phyloP scores from a whole-genome alignment of 2,329 filamentous ascomycete species.

The Aspergillus udagawae region DNA sequence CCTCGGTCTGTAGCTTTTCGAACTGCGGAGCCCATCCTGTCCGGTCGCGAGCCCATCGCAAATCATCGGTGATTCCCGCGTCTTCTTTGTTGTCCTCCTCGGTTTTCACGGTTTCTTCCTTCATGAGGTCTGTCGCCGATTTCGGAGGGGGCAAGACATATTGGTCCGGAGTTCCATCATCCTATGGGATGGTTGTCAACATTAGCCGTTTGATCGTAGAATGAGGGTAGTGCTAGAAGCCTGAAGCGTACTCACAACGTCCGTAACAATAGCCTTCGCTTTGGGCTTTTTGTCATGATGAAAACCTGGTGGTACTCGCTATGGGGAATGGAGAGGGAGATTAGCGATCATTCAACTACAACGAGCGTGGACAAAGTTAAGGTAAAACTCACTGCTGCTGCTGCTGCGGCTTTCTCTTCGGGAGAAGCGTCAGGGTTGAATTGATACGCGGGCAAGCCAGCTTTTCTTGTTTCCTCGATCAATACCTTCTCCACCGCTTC shows the following conservation, averaged over 20 bases:
- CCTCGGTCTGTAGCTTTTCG: constrained; percentile 55
- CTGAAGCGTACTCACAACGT: constrained; percentile 51
- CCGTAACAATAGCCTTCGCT: constrained; percentile 61
- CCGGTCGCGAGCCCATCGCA: constrained; percentile 53
- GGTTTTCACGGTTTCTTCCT: constrained; percentile 54
- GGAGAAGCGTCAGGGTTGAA: constrained; percentile 83
- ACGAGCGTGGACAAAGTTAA: background rate
- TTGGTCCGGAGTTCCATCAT: constrained; percentile 63
- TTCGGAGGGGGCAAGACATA: constrained; percentile 75
- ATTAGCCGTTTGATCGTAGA: background rate
- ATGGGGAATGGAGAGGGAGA: constrained; percentile 7
- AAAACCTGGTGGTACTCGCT: constrained; percentile 64
- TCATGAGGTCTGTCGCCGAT: constrained; percentile 47
- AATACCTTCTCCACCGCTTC: constrained; percentile 70
- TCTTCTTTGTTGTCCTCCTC: constrained; percentile 50
- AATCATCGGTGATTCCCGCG: constrained; percentile 50
- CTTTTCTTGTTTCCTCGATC: constrained; percentile 71
- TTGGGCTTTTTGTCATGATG: constrained; percentile 47
- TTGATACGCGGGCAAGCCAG: constrained; percentile 73
- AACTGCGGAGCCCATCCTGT: constrained; percentile 90
- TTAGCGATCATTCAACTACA: constrained; percentile 6
- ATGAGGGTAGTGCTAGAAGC: background rate
- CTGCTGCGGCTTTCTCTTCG: constrained; percentile 79
- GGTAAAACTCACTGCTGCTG: constrained; percentile 62
- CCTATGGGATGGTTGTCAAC: constrained; percentile 32